Evolutionary conservation across 2,329 filamentous ascomycete species (phyloP).

Genomic region (Onygena corvina): DNA sequence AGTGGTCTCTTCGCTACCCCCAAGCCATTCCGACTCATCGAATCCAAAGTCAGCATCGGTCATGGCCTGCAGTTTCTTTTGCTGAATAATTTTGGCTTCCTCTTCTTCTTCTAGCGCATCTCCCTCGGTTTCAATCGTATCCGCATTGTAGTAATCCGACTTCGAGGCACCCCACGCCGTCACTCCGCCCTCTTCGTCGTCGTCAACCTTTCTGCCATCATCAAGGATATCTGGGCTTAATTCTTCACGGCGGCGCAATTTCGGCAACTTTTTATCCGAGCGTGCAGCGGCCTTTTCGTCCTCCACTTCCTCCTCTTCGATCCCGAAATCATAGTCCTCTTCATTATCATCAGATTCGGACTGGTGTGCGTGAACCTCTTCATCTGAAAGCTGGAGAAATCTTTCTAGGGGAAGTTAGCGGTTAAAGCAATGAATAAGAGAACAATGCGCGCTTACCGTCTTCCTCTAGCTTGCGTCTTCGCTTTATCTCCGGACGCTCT

Average conservation of each 20-base stretch:
- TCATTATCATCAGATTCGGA: conserved; percentile 36
- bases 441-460: conserved; percentile 36
- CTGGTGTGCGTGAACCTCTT: conserved; percentile 48
- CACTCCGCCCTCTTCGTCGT: conserved; percentile 46
- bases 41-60: conserved; percentile 86
- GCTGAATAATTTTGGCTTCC: conserved; percentile 76
- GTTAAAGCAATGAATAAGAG: not conserved
- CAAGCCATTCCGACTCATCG: conserved; percentile 76
- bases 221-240: conserved; percentile 18
- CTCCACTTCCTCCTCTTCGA: conserved; percentile 27
- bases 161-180: conserved; percentile 79
- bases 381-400: conserved; percentile 47
- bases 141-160: conserved; percentile 86
- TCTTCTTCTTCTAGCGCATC: conserved; percentile 82
- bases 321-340: conserved; percentile 23
- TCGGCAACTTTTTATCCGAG: conserved; percentile 15
- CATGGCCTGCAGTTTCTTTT: conserved; percentile 84
- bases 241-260: conserved; percentile 16
- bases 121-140: conserved; percentile 57
- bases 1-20: conserved; percentile 40
- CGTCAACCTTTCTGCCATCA: conserved; percentile 41
- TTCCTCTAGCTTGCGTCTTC: conserved; percentile 57
- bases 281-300: conserved; percentile 21
- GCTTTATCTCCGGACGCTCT: conserved; percentile 66
- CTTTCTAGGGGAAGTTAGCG: conserved; percentile 36